Conservation (phyloP, 768 basidiomycete species). For the Suillus weaverae region DNA sequence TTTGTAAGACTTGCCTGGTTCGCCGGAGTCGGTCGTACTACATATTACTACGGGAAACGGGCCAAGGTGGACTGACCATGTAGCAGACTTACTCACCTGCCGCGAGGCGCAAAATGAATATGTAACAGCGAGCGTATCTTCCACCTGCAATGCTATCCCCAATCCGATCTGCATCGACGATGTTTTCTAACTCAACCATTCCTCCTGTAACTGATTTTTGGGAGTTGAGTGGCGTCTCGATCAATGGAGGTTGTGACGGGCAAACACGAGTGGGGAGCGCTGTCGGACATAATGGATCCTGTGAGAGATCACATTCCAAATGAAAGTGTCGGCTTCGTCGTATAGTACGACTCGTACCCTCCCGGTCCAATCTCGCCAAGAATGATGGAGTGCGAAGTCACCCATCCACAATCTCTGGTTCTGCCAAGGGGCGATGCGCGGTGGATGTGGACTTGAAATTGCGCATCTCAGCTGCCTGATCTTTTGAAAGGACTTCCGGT, state of each 20-base stretch:
- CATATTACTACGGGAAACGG: constrained; percentile 39
- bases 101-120: not conserved
- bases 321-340: not conserved
- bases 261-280: not conserved
- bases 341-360: not conserved
- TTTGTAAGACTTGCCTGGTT: constrained; percentile 54
- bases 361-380: not conserved
- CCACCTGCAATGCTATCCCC: not conserved
- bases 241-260: not conserved
- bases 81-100: not conserved
- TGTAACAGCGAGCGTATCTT: not conserved
- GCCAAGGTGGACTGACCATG: not conserved
- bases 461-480: not conserved
- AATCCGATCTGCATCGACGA: not conserved
- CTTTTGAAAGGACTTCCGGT: not conserved
- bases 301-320: not conserved
- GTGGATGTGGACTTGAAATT: not conserved
- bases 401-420: not conserved
- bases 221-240: not conserved
- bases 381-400: not conserved
- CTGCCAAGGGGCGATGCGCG: not conserved
- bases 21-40: constrained; percentile 47
- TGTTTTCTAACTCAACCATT: not conserved
- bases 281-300: not conserved
- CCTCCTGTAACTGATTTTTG: not conserved